Percentiles rank a stretch among this genome's conserved stretches.
Conservation (phyloP, 108 stramenopile genomes). For the Nitzschia inconspicua region DNA sequence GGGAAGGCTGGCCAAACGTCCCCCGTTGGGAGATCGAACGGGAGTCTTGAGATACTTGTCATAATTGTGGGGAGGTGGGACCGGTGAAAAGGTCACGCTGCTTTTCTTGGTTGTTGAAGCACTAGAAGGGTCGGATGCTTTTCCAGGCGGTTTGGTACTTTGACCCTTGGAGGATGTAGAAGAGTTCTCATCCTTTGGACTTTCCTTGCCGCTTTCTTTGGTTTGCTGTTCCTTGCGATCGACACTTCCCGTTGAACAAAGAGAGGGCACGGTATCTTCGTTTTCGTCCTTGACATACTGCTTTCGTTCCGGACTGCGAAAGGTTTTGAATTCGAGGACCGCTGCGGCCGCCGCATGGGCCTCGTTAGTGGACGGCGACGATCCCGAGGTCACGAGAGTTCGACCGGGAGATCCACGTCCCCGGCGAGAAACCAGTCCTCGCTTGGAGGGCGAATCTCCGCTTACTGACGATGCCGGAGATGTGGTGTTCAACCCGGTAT, state of each 20-base stretch:
- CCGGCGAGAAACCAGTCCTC: slow-evolving; percentile 30
- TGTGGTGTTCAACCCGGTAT: not conserved
- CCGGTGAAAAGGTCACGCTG: slow-evolving; percentile 39
- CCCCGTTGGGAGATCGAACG: slow-evolving; percentile 26
- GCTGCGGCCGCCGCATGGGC: not conserved
- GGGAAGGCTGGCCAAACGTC: slow-evolving; percentile 38
- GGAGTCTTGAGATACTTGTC: slow-evolving; percentile 26
- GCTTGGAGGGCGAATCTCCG: slow-evolving; percentile 15
- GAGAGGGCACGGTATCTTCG: slow-evolving; percentile 13
- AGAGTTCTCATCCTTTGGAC: no score
- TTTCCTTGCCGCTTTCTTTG: no score
- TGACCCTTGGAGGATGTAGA: no score
- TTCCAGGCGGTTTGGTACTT: no score
- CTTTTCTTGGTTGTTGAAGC: slow-evolving; percentile 2
- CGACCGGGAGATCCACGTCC: slow-evolving; percentile 32
- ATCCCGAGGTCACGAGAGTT: not conserved
- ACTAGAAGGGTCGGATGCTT: no score
- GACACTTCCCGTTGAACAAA: slow-evolving; percentile 16
- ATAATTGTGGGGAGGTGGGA: slow-evolving; percentile 17
- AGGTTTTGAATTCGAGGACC: slow-evolving; percentile 42
- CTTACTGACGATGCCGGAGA: not conserved
- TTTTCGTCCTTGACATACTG: not conserved
- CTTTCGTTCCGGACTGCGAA: slow-evolving; percentile 33
- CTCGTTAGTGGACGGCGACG: not conserved
- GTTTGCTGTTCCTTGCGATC: not conserved